Percentiles rank a stretch among this genome's conserved stretches.
These are phyloP conservation scores for Asterionellopsis glacialis DNA, from an alignment of 108 stramenopile species.

Conservation along the genomic window DNA sequence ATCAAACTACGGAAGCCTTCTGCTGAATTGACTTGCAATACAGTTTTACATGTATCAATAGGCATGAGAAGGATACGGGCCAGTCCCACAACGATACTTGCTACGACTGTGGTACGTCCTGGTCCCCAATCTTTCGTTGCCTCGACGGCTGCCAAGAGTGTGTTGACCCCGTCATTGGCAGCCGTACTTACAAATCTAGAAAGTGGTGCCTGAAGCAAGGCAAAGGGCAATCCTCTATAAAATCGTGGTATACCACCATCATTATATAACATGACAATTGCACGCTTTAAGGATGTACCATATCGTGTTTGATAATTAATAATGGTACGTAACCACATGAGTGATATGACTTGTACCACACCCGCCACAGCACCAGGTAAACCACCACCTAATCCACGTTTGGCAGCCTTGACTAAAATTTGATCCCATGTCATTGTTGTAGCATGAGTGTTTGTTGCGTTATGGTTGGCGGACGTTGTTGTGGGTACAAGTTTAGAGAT, in stretches of 20 bases:
- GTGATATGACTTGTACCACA: conserved; percentile 73
- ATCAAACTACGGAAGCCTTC: conserved; percentile 65
- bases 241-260: conserved; percentile 91
- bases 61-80: conserved; percentile 88
- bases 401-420: conserved; percentile 49
- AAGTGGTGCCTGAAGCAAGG: conserved; percentile 88
- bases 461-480: background rate
- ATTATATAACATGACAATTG: conserved; percentile 56
- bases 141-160: conserved; percentile 44
- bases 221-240: conserved; percentile 88
- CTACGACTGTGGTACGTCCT: conserved; percentile 67
- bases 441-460: background rate
- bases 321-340: conserved; percentile 90
- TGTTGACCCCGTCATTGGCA: conserved; percentile 86
- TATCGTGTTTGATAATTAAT: conserved; percentile 96
- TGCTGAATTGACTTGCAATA: conserved; percentile 86
- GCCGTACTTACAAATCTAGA: conserved; percentile 88
- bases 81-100: conserved; percentile 71
- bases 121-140: conserved; percentile 63
- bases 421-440: conserved; percentile 14
- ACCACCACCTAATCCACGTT: conserved; percentile 79
- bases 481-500: background rate
- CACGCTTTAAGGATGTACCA: conserved; percentile 72
- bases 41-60: conserved; percentile 94
- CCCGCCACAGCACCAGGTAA: conserved; percentile 88